Percentiles rank a stretch among this genome's conserved stretches.
phyloP scores from a whole-genome alignment of 768 basidiomycete genomes.

The Peribolospora kevripleyi region DNA sequence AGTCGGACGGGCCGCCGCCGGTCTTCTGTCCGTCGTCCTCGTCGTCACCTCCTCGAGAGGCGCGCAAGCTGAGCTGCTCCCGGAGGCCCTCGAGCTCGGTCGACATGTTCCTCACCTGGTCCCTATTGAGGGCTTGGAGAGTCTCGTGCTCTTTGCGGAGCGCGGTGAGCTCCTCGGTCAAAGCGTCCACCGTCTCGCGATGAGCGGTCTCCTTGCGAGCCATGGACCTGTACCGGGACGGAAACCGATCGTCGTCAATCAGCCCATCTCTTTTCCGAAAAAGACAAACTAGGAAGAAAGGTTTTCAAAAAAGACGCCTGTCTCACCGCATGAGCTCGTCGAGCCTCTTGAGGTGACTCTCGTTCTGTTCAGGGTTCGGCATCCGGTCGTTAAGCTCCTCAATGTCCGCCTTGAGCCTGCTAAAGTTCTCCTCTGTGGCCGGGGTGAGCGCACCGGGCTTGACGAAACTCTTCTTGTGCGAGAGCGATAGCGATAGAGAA shows the following conservation, averaged over 20 bases:
- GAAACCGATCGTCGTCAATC: slow-evolving; percentile 6
- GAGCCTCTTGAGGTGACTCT: slow-evolving; percentile 22
- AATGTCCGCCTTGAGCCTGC: slow-evolving; percentile 45
- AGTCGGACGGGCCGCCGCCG: background rate
- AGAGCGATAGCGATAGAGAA: background rate
- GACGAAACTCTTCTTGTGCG: background rate
- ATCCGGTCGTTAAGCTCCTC: slow-evolving; percentile 21
- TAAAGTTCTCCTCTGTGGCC: slow-evolving; percentile 23
- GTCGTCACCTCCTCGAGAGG: background rate
- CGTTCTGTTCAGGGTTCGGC: slow-evolving; percentile 1
- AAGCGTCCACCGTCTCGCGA: slow-evolving; percentile 46
- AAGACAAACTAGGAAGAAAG: background rate
- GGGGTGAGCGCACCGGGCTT: too few relatives aligned
- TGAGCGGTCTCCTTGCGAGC: slow-evolving; percentile 87
- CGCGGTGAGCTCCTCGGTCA: slow-evolving; percentile 37
- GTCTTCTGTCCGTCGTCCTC: background rate
- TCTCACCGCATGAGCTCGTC: slow-evolving; percentile 82
- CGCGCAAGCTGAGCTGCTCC: slow-evolving; percentile 1
- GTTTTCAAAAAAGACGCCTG: background rate
- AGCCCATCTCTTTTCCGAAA: too few relatives aligned
- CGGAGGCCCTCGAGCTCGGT: slow-evolving; percentile 52
- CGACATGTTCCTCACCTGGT: slow-evolving; percentile 80
- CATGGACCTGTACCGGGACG: slow-evolving; percentile 45
- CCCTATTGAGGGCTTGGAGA: slow-evolving; percentile 49
- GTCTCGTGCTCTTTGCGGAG: slow-evolving; percentile 56